These are phyloP conservation scores for Aureobasidium sp. DNA, from an alignment of 2,329 filamentous ascomycete genomes.

Conservation along the genomic window DNA sequence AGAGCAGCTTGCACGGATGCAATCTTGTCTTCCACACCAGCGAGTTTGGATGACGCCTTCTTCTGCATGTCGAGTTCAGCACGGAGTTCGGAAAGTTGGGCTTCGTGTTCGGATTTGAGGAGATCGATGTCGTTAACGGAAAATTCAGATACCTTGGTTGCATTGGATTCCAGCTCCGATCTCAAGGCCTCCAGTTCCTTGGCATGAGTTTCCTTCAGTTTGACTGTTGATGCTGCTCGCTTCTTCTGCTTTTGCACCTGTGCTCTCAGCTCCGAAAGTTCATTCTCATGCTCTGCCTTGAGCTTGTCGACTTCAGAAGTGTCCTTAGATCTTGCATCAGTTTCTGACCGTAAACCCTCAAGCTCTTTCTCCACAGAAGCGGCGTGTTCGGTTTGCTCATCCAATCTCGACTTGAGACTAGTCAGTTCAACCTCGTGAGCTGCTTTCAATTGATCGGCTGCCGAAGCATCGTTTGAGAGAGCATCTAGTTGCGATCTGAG, in stretches of 20 bases:
- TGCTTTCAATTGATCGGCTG: neutral
- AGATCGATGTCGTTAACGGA: conserved; percentile 5
- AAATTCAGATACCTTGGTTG: conserved; percentile 11
- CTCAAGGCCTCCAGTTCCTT: conserved; percentile 20
- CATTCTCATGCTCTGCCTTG: neutral
- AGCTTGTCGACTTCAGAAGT: conserved; percentile 2
- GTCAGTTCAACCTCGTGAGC: neutral
- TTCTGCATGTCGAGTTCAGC: conserved; percentile 22
- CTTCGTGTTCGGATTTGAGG: conserved; percentile 19
- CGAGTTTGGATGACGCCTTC: conserved; percentile 20
- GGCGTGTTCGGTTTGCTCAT: neutral
- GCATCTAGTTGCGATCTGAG: neutral
- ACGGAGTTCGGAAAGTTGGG: conserved; percentile 20
- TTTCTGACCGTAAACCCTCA: neutral
- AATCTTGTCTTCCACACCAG: conserved; percentile 26
- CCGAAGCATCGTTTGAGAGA: neutral
- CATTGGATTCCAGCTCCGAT: conserved; percentile 20
- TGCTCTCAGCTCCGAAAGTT: neutral
- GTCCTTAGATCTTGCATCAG: neutral
- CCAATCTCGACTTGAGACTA: neutral
- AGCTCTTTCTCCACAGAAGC: neutral
- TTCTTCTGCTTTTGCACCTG: conserved; percentile 6
- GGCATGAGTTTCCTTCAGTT: conserved; percentile 19
- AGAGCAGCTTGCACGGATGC: conserved; percentile 26
- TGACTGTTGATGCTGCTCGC: neutral